Evolutionary conservation across 352 stramenopile species (phyloP).

Genomic region (Globisporangium barbulae): DNA sequence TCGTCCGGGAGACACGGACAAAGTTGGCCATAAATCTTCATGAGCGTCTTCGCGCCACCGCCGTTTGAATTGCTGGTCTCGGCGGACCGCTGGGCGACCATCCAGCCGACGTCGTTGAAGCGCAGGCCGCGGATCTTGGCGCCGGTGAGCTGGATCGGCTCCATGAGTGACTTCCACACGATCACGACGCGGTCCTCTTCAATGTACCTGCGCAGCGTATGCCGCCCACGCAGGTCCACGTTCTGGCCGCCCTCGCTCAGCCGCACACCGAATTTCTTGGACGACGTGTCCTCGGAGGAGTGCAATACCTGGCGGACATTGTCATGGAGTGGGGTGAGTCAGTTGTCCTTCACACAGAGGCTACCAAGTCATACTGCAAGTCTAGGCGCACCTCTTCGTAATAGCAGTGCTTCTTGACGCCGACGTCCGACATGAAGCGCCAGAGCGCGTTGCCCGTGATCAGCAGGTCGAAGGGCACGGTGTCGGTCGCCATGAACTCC

Average conservation of each 20-base stretch:
- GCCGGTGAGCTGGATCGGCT: conserved; percentile 35
- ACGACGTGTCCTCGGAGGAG: conserved; percentile 4
- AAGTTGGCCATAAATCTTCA: conserved; percentile 14
- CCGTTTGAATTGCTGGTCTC: not conserved
- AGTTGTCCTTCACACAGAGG: not conserved
- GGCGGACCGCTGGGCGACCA: conserved; percentile 16
- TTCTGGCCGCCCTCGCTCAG: conserved; percentile 15
- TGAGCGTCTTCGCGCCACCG: conserved; percentile 2
- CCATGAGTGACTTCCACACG: conserved; percentile 44
- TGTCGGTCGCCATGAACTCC: conserved; percentile 18
- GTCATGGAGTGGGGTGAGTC: not conserved
- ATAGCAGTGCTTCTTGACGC: conserved; percentile 18
- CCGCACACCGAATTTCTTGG: conserved; percentile 11
- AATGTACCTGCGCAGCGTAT: conserved; percentile 39
- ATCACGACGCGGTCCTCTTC: conserved; percentile 28
- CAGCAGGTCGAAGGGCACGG: conserved; percentile 10
- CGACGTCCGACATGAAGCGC: conserved; percentile 20
- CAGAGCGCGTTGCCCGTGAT: conserved; percentile 17
- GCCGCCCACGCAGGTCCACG: conserved; percentile 37
- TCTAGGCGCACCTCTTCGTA: conserved; percentile 12
- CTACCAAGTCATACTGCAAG: not conserved
- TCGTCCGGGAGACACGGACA: conserved; percentile 12
- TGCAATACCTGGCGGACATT: not conserved
- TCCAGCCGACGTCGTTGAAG: conserved; percentile 33
- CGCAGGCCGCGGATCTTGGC: conserved; percentile 27